phyloP scores from a whole-genome alignment of 2,329 filamentous ascomycete species.

The Chalaropsis thielavioides region DNA sequence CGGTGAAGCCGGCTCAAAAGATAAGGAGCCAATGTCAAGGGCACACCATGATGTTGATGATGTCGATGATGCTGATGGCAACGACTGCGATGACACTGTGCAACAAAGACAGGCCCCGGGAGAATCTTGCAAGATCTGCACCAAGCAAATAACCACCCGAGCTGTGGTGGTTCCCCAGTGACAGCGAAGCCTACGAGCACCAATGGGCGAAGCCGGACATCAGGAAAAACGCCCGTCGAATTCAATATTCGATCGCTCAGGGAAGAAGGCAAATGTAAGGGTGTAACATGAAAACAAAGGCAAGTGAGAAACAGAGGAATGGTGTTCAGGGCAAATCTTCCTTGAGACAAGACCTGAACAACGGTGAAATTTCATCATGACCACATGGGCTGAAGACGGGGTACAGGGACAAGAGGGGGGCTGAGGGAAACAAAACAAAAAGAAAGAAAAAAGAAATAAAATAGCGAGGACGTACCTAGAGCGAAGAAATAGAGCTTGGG shows the following conservation, averaged over 20 bases:
- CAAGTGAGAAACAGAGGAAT: background rate
- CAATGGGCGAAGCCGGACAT: background rate
- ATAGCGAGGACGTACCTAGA: background rate
- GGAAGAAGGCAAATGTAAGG: background rate
- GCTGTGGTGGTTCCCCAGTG: background rate
- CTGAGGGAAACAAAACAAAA: background rate
- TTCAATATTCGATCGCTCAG: background rate
- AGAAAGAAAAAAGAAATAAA: background rate
- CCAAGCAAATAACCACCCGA: background rate
- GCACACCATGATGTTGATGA: background rate
- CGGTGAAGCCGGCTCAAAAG: constrained; percentile 2
- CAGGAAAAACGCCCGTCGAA: background rate
- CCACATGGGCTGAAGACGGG: background rate
- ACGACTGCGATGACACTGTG: background rate
- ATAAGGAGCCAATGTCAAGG: background rate
- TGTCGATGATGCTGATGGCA: background rate
- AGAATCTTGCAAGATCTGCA: background rate
- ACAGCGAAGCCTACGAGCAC: background rate
- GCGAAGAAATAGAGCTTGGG: background rate
- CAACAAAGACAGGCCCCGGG: background rate
- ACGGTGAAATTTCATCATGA: background rate
- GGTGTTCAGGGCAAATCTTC: background rate
- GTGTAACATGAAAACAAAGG: background rate
- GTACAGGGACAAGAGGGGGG: constrained; percentile 16
- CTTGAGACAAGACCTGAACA: constrained; percentile 1